A percentile compares a stretch with the other conserved stretches of the same genome.
Conservation (phyloP, 441 rosid genomes). For the Brassica hybrid region DNA sequence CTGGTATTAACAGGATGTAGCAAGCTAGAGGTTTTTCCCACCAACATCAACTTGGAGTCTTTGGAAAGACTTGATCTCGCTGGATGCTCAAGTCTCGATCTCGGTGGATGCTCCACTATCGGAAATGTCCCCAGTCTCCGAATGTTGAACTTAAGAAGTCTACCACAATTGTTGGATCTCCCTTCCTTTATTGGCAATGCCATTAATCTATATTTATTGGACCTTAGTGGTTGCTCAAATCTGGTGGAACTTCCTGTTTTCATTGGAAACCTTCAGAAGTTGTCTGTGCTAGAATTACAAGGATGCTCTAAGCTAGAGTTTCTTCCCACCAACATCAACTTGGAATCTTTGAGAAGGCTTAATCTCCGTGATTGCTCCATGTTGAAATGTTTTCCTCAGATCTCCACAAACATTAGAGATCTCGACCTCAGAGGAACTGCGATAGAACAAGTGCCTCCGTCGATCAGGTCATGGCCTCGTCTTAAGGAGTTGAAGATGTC, state of each 20-base stretch:
- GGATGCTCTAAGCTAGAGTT: background rate
- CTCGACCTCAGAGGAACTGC: background rate
- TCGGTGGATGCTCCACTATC: rapidly evolving
- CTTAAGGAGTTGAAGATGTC: background rate
- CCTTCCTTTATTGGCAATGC: background rate
- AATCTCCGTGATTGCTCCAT: background rate
- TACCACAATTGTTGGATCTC: background rate
- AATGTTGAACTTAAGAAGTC: background rate
- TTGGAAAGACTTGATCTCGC: background rate
- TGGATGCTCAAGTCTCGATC: background rate
- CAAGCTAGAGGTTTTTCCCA: background rate
- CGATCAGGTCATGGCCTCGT: background rate
- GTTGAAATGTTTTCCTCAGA: background rate
- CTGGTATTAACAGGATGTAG: background rate
- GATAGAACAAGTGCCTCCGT: background rate
- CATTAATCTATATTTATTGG: background rate
- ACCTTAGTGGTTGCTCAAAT: background rate
- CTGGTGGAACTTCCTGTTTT: background rate
- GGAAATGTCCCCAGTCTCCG: background rate
- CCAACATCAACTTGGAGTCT: background rate
- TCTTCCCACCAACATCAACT: background rate
- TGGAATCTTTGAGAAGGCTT: background rate
- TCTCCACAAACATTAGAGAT: background rate
- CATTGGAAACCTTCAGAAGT: background rate
- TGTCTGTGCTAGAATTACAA: too few species aligned